Conservation (phyloP, 345 rosid genomes). For the Mercurialis annua region DNA sequence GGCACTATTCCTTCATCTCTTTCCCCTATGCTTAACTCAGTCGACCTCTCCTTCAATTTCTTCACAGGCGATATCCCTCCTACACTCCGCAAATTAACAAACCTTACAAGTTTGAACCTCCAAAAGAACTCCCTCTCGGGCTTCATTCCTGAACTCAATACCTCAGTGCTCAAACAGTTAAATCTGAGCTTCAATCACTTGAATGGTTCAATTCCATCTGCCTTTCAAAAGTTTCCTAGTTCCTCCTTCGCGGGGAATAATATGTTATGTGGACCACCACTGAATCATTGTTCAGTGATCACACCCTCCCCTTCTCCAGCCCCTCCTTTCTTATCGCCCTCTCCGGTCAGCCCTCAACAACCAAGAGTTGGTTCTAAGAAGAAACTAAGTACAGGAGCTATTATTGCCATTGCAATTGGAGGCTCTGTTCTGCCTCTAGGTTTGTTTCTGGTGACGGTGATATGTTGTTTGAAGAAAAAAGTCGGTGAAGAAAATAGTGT, state of each 20-base stretch:
- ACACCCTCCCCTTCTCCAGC: slow-evolving; percentile 37
- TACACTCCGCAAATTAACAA: slow-evolving; percentile 45
- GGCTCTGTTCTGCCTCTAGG: slow-evolving; percentile 47
- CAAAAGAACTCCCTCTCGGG: slow-evolving; percentile 72
- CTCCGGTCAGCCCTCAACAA: slow-evolving; percentile 26
- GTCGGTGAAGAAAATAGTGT: slow-evolving; percentile 31
- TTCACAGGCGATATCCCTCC: slow-evolving; percentile 62
- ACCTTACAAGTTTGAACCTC: slow-evolving; percentile 54
- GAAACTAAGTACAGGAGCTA: slow-evolving; percentile 48
- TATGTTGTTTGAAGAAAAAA: slow-evolving; percentile 60
- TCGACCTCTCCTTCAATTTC: slow-evolving; percentile 78
- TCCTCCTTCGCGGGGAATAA: slow-evolving; percentile 72
- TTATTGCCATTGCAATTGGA: slow-evolving; percentile 64
- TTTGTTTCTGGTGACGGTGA: slow-evolving; percentile 39
- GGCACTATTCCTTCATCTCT: slow-evolving; percentile 58
- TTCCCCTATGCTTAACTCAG: slow-evolving; percentile 46
- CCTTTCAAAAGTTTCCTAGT: slow-evolving; percentile 55
- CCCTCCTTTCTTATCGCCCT: slow-evolving; percentile 25
- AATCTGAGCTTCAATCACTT: slow-evolving; percentile 77
- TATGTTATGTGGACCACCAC: slow-evolving; percentile 64
- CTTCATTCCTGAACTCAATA: slow-evolving; percentile 51
- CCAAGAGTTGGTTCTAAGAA: slow-evolving; percentile 31
- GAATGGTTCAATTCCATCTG: slow-evolving; percentile 69
- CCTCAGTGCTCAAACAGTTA: slow-evolving; percentile 50
- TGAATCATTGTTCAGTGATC: slow-evolving; percentile 44